phyloP scores from a whole-genome alignment of 345 rosid genomes.

The Noccaea caerulescens region DNA sequence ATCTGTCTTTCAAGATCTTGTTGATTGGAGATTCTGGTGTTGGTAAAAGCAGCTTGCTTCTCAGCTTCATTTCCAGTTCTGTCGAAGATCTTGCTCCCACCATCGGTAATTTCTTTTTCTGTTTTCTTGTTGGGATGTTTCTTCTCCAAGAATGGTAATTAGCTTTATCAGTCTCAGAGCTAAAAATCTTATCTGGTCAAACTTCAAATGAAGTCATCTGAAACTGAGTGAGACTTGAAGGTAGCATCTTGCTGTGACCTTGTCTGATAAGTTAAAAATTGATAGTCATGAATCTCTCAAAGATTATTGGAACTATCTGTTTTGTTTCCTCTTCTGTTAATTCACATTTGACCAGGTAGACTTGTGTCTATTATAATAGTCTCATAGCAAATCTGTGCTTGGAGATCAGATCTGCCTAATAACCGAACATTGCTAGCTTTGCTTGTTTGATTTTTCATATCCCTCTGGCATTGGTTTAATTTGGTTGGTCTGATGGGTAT shows the following conservation, averaged over 20 bases:
- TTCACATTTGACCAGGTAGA: background rate
- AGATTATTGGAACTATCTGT: background rate
- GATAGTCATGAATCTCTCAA: slow-evolving; percentile 1
- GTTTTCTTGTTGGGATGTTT: background rate
- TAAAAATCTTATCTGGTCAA: slow-evolving; percentile 11
- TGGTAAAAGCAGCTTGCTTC: slow-evolving; percentile 91
- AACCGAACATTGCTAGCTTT: background rate
- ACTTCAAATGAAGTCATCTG: slow-evolving; percentile 27
- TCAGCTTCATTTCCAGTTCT: slow-evolving; percentile 76
- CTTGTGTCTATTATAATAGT: slow-evolving; percentile 10
- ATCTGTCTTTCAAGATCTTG: slow-evolving; percentile 89
- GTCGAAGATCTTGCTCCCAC: slow-evolving; percentile 83
- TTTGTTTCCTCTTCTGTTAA: background rate
- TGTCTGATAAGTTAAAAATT: background rate
- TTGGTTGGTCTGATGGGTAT: slow-evolving; percentile 1
- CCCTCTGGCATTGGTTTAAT: background rate
- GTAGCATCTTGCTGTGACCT: background rate
- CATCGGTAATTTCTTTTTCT: slow-evolving; percentile 55
- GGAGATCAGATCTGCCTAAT: slow-evolving; percentile 1
- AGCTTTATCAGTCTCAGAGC: background rate
- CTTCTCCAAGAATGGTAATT: slow-evolving; percentile 7
- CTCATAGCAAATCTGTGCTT: background rate
- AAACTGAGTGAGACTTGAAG: slow-evolving; percentile 22
- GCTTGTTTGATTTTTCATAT: background rate
- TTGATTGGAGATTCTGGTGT: slow-evolving; percentile 97